phyloP scores from a whole-genome alignment of 2,329 filamentous ascomycete genomes.

The Neonectria coccinea region DNA sequence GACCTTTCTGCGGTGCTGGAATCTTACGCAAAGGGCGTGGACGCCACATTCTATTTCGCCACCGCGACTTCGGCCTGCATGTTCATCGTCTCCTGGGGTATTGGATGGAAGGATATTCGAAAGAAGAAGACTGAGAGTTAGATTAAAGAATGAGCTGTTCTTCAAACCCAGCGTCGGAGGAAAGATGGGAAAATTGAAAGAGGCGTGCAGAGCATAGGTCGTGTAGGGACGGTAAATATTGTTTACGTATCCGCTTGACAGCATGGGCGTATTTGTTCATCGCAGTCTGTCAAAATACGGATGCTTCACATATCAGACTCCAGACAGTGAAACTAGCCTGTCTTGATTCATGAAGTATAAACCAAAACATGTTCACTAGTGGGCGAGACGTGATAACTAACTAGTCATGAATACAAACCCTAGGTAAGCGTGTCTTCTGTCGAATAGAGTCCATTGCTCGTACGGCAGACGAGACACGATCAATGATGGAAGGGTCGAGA shows the following conservation, averaged over 20 bases:
- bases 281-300: no score
- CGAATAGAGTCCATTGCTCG: background rate
- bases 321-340: no score
- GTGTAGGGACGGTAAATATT: no score
- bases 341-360: background rate
- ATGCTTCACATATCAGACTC: no score
- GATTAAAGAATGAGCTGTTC: background rate
- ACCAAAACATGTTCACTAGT: background rate
- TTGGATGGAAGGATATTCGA: constrained; percentile 61
- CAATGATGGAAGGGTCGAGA: background rate
- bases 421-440: background rate
- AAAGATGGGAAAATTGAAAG: no score
- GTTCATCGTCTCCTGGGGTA: constrained; percentile 55
- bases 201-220: no score
- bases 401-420: background rate
- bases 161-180: background rate
- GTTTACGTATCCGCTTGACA: no score
- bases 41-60: constrained; percentile 46
- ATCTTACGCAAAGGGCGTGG: constrained; percentile 55
- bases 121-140: constrained; percentile 44
- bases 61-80: constrained; percentile 45
- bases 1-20: constrained; percentile 52
- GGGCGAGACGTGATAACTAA: background rate
- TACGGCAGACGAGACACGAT: background rate
- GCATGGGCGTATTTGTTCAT: no score